A percentile compares a stretch with the other conserved stretches of the same genome.
Conservation (phyloP, 148 eudicot genomes). For the Camellia granthamiana region DNA sequence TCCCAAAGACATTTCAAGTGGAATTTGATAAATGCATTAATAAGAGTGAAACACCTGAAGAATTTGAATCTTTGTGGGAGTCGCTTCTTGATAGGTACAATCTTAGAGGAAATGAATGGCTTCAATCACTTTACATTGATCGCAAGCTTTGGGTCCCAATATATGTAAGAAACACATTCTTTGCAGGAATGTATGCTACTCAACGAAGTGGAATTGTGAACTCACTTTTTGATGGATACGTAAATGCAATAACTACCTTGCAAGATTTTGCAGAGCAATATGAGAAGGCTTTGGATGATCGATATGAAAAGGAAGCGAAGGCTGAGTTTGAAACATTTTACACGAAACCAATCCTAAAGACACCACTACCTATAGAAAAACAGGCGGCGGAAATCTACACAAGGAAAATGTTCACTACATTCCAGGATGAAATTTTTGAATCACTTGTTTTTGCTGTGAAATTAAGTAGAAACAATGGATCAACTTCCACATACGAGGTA, state of each 20-base stretch:
- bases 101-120: conserved; percentile 7
- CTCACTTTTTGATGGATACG: conserved; percentile 3
- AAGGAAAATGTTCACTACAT: conserved; percentile 9
- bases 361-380: conserved; percentile 9
- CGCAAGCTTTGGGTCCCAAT: conserved; percentile 12
- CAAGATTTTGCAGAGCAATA: conserved; percentile 4
- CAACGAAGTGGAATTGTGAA: conserved; percentile 5
- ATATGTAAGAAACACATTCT: not conserved
- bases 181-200: conserved; percentile 6
- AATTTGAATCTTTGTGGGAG: conserved; percentile 7
- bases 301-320: conserved; percentile 1
- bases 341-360: conserved; percentile 5
- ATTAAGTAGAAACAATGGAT: conserved; percentile 1
- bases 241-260: conserved; percentile 2
- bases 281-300: conserved; percentile 5
- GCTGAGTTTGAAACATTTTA: conserved; percentile 12
- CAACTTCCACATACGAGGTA: not conserved
- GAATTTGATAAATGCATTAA: conserved; percentile 9
- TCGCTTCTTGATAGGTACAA: conserved; percentile 2
- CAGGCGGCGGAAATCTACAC: conserved; percentile 5
- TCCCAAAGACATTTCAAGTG: conserved; percentile 2
- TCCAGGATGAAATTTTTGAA: conserved; percentile 11
- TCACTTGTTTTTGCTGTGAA: conserved; percentile 8
- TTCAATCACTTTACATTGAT: conserved; percentile 6
- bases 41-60: conserved; percentile 6